phyloP scores from a whole-genome alignment of 139 green algal species.

The Chlorella sp. region DNA sequence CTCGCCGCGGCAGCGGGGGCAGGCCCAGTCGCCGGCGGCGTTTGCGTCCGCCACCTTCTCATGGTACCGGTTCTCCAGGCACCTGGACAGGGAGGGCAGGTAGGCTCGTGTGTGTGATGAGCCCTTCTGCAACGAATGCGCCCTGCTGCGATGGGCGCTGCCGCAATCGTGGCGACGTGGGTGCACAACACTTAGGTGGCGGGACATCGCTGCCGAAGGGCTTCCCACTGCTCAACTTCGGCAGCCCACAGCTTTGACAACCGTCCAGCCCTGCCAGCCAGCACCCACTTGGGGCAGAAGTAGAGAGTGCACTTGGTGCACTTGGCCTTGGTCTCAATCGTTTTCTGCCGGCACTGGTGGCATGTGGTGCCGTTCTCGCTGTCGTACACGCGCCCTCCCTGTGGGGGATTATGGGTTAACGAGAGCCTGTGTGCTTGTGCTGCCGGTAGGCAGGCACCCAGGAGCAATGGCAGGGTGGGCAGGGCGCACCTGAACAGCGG shows the following conservation, averaged over 20 bases:
- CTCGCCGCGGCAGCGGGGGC: slow-evolving; percentile 50
- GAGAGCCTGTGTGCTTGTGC: neutral
- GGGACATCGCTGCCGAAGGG: too few relatives aligned
- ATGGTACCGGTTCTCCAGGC: slow-evolving; percentile 62
- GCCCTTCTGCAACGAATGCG: too few relatives aligned
- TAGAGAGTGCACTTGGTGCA: slow-evolving; percentile 60
- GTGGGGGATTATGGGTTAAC: neutral
- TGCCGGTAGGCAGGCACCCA: neutral
- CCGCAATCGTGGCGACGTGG: too few relatives aligned
- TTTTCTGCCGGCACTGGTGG: slow-evolving; percentile 74
- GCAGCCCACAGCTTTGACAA: neutral
- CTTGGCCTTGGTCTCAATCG: slow-evolving; percentile 60
- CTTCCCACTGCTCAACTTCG: too few relatives aligned
- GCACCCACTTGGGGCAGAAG: slow-evolving; percentile 50
- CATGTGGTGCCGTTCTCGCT: slow-evolving; percentile 66
- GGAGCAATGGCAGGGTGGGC: neutral
- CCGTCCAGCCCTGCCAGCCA: neutral
- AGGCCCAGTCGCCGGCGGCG: slow-evolving; percentile 43
- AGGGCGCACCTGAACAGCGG: neutral
- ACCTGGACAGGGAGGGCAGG: neutral
- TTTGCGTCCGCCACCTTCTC: slow-evolving; percentile 43
- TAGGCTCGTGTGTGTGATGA: too few relatives aligned
- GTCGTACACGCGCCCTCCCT: slow-evolving; percentile 67
- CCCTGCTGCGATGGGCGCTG: too few relatives aligned
- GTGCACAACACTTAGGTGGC: too few relatives aligned